Conservation (phyloP, 495 filamentous ascomycete species). For the Annulohypoxylon nitens region DNA sequence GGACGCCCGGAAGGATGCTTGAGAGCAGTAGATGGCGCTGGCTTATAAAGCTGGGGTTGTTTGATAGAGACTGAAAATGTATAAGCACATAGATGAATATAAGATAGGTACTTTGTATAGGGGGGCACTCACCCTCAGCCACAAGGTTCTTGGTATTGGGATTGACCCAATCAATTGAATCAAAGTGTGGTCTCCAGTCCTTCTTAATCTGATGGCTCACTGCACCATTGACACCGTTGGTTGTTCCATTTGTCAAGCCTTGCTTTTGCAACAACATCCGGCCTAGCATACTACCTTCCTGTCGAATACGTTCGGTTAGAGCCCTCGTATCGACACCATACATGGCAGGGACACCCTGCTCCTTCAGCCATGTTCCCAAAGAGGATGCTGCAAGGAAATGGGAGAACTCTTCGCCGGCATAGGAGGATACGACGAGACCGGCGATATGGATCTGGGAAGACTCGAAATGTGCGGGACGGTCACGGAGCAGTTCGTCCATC, state of each 20-base stretch:
- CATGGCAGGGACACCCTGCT: conserved; percentile 95
- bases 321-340: conserved; percentile 95
- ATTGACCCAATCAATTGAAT: conserved; percentile 86
- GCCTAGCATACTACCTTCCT: conserved; percentile 96
- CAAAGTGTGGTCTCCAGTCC: conserved; percentile 77
- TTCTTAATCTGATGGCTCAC: conserved; percentile 46
- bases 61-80: conserved; percentile 80
- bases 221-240: conserved; percentile 53
- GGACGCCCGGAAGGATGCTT: conserved; percentile 89
- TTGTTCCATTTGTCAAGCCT: conserved; percentile 61
- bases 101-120: conserved; percentile 9
- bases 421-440: conserved; percentile 88
- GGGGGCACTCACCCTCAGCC: conserved; percentile 80
- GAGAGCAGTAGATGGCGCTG: conserved; percentile 70
- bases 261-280: conserved; percentile 82
- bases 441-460: conserved; percentile 91
- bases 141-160: conserved; percentile 94
- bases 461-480: conserved; percentile 92
- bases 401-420: conserved; percentile 93
- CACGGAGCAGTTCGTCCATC: conserved; percentile 82
- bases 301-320: conserved; percentile 91
- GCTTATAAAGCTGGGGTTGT: conserved; percentile 83
- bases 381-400: conserved; percentile 92
- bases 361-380: conserved; percentile 93
- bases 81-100: conserved; percentile 45